Evolutionary conservation across 345 rosid species (phyloP), one percentile per base, ranked within the genome.

Genomic region (Adansonia digitata): DNA sequence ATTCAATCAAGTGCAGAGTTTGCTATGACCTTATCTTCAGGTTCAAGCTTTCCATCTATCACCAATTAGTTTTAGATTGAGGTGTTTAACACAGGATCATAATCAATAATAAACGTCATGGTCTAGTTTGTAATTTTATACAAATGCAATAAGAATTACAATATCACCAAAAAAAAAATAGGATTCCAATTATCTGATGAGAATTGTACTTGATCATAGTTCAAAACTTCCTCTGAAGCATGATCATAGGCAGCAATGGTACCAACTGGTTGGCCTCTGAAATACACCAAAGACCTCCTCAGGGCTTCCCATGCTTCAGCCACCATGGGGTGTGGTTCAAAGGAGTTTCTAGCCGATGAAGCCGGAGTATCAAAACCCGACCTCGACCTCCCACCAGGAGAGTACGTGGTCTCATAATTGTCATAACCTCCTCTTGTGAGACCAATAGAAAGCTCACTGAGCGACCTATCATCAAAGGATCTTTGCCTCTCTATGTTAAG

Each of bases 221-320:
- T 94, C 81, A 94, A 79, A 70, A 92, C 95, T 80, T 94, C 98
- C 75, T 94, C 97, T 0, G 98, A 90, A 79, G 97, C 97, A 86
- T 92, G 98, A 79, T 94, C 97, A 75, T 76, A 76, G 0, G 98
- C 98, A 7, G 97, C 98, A 24, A 94, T 84, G 57, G 97, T 92
- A 62, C 98, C 97, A 71, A 92, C 92, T 0, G 98, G 95, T 78
- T 91, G 97, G 79, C 86, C 84, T 75, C 91, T 87, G 77, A 85
- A 94, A 83, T 84, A 77, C 72, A 94, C 97, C 75, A 91, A 76
- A 13, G 97, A 90, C 56, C 86, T 82, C 15, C 98, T 77, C 4
- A 94, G 84, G 49, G 97, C 87, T 53, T 94, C 97, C 98, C 98
- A 94, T 14, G 98, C 98, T 52, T 94, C 98, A 14, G 95, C 95